phyloP scores from a whole-genome alignment of 805 yeast genomes.

The Candida michaelii region DNA sequence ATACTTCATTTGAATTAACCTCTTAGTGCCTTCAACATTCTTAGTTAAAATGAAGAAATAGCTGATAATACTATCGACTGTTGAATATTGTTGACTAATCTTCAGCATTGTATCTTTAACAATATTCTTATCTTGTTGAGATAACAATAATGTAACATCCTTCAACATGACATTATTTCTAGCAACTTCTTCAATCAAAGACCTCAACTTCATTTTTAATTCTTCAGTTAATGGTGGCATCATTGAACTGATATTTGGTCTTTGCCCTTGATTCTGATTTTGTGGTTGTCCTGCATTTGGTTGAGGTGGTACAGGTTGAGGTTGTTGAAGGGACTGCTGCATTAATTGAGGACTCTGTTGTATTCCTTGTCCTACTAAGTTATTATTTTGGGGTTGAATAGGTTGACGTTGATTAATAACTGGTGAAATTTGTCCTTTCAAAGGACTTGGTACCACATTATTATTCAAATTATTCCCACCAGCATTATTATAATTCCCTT shows the following conservation, averaged over 20 bases:
- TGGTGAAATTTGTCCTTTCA: conserved; percentile 12
- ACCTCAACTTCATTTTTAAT: conserved; percentile 60
- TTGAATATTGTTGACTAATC: conserved; percentile 59
- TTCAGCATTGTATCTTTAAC: conserved; percentile 55
- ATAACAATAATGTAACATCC: conserved; percentile 60
- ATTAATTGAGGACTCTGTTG: conserved; percentile 11
- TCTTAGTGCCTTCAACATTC: conserved; percentile 71
- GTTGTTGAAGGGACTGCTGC: conserved; percentile 3
- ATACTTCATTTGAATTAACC: conserved; percentile 73
- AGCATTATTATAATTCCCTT: conserved; percentile 7
- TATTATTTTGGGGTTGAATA: conserved; percentile 14
- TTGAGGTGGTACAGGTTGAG: background rate
- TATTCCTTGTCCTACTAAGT: conserved; percentile 9
- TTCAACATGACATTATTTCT: conserved; percentile 64
- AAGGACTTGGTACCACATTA: conserved; percentile 13
- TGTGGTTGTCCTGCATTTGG: background rate
- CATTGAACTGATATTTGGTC: conserved; percentile 12
- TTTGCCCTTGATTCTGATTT: background rate
- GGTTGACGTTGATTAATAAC: conserved; percentile 16
- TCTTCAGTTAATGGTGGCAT: conserved; percentile 52
- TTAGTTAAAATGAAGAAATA: conserved; percentile 75
- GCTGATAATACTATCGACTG: conserved; percentile 75
- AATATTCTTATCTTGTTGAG: conserved; percentile 62
- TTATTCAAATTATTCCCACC: conserved; percentile 1
- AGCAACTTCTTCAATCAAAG: conserved; percentile 67